Base-by-base conservation (phyloP, 768 basidiomycete genomes). In the Gymnopilus dilepis region DNA sequence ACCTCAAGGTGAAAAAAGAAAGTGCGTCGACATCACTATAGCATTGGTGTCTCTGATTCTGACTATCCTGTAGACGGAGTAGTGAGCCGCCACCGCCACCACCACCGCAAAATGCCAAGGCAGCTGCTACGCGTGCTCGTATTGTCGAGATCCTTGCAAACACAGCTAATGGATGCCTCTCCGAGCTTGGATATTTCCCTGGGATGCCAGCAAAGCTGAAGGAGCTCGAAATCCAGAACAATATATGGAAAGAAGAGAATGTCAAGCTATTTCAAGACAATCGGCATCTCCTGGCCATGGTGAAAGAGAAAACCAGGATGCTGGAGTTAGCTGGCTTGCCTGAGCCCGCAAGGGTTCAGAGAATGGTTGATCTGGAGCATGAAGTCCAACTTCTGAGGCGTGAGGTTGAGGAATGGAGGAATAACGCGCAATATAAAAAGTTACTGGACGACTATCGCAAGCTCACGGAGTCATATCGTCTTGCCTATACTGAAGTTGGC, bases 141-240 rank as follows among this genome's bases (percentile, higher is more conserved):
- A 67, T 84, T 54, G 72, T 84, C 43, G 77, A 82, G 59, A 78
- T 84, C 34, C 71, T 85, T 17, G 65, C 83, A 0, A 66, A 55
- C 12, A 82, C 78, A 8, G 80, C 79, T 12, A 83, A 80, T 70
- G 77, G 77, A 12, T 84, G 79, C 64, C 73, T 82, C 22, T 65
- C 74, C 4, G 84, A 84, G 62, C 75, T 82, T 24, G 83, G 82
- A 12, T 83, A 83, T 68, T 74, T 74, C 63, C 78, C 82, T 19
- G 74, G 77, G 6, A 74, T 84, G 60, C 56, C 75, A 4, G 75
- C 73, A 47, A 78, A 70, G 33, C 51, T 85, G 31, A 72, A 72
- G 30, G 69, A 76, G 12, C 60, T 79, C 31, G 75, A 80, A 52
- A 61, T 64, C 6, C 69, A 69, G 51, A 75, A 74, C 53, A 56